A percentile compares a stretch with the other conserved stretches of the same genome.
Evolutionary conservation across 768 basidiomycete genomes (phyloP).

Genomic region (Lentinula detonsa): DNA sequence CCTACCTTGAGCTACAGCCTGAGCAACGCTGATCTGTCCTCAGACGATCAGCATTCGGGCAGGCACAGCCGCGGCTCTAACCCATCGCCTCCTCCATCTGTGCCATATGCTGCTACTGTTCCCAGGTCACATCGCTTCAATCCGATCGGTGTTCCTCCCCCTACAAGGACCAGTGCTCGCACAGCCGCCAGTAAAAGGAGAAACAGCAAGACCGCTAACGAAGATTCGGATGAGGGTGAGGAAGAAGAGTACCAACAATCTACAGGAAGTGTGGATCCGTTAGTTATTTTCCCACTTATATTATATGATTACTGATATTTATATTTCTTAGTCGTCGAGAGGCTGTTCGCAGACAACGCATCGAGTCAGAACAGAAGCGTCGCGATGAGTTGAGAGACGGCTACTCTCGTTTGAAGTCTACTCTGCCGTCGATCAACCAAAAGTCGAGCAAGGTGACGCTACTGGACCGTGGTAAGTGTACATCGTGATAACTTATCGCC

Average conservation of each 20-base stretch:
- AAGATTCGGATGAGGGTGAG: slow-evolving; percentile 64
- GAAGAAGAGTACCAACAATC: slow-evolving; percentile 63
- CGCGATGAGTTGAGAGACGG: slow-evolving; percentile 92
- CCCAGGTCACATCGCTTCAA: slow-evolving; percentile 78
- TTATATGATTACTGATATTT: not conserved
- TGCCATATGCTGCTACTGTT: slow-evolving; percentile 53
- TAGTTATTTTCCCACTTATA: slow-evolving; percentile 15
- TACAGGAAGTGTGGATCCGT: slow-evolving; percentile 49
- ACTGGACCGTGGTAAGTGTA: slow-evolving; percentile 68
- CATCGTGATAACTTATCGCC: not conserved
- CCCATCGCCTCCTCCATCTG: slow-evolving; percentile 31
- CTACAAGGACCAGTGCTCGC: slow-evolving; percentile 49
- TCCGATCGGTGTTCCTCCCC: slow-evolving; percentile 56
- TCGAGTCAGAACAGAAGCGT: slow-evolving; percentile 89
- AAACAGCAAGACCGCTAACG: slow-evolving; percentile 41
- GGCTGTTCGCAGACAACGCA: slow-evolving; percentile 87
- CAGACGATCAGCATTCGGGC: slow-evolving; percentile 57
- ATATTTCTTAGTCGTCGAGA: slow-evolving; percentile 59
- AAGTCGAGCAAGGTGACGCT: slow-evolving; percentile 90
- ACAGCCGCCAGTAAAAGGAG: slow-evolving; percentile 34
- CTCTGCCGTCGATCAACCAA: slow-evolving; percentile 85
- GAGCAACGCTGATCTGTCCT: slow-evolving; percentile 65
- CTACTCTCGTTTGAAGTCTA: slow-evolving; percentile 86
- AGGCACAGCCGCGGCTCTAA: slow-evolving; percentile 55
- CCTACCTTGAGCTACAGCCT: slow-evolving; percentile 65